phyloP scores from a whole-genome alignment of 2,329 filamentous ascomycete genomes.

The Cercospora brassicicola region DNA sequence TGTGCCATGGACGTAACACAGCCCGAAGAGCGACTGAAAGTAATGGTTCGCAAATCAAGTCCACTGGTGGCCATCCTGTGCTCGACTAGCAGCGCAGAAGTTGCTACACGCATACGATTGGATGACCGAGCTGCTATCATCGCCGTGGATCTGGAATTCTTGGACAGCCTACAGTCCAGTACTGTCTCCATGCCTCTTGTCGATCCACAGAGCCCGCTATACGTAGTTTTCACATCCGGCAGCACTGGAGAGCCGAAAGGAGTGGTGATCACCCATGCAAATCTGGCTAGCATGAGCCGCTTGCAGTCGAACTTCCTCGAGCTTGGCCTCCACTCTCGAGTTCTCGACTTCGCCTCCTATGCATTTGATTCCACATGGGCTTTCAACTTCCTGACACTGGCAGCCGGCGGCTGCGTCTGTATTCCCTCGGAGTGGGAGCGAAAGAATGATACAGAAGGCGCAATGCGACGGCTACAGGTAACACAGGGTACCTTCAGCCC shows the following conservation, averaged over 20 bases:
- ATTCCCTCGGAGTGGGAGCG: neutral
- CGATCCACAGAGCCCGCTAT: neutral
- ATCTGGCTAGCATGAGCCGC: neutral
- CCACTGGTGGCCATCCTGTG: neutral
- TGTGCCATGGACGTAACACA: constrained; percentile 33
- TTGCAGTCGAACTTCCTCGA: neutral
- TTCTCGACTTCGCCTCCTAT: neutral
- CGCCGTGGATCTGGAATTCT: neutral
- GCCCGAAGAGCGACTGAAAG: constrained; percentile 16
- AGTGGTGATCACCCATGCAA: neutral
- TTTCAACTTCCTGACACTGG: neutral
- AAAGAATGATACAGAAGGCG: neutral
- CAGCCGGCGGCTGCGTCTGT: neutral
- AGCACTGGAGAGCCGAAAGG: constrained; percentile 18
- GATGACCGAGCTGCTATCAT: neutral
- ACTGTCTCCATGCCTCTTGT: neutral
- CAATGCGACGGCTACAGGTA: neutral
- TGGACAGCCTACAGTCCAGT: neutral
- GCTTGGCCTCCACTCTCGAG: neutral
- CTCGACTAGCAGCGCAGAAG: neutral
- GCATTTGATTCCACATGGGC: neutral
- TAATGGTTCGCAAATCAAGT: neutral
- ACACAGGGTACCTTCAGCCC: constrained; percentile 1
- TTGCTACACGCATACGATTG: neutral
- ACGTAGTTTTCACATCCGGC: constrained; percentile 13